A percentile compares a stretch with the other conserved stretches of the same genome.
These are phyloP conservation scores for Yamadazyma kanchanaburiensis DNA, from an alignment of 1,139 yeast species.

Conservation along the genomic window DNA sequence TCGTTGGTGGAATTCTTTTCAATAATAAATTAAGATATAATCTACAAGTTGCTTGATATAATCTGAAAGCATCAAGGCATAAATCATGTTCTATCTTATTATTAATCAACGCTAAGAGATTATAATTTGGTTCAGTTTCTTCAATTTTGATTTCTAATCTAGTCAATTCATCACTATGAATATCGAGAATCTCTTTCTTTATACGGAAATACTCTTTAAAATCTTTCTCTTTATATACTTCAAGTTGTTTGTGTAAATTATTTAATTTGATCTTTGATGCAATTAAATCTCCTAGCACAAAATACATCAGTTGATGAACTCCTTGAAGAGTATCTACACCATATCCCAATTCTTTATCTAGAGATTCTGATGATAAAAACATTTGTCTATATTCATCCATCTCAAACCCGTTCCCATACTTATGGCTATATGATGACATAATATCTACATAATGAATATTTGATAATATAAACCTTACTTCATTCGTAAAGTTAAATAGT, in stretches of 20 bases:
- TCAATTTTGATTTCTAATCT: constrained; percentile 6
- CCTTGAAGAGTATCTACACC: constrained; percentile 25
- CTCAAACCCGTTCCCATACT: constrained; percentile 15
- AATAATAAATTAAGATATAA: constrained; percentile 10
- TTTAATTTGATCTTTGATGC: constrained; percentile 15
- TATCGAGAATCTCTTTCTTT: constrained; percentile 1
- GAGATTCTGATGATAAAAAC: constrained; percentile 8
- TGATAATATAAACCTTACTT: constrained; percentile 18
- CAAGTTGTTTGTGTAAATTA: constrained; percentile 2
- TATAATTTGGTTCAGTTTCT: constrained; percentile 6
- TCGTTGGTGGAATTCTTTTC: constrained; percentile 7
- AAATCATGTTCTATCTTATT: constrained; percentile 1
- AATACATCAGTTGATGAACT: constrained; percentile 15
- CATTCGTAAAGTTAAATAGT: constrained; percentile 16
- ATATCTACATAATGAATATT: constrained; percentile 21
- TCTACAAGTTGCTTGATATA: constrained; percentile 4
- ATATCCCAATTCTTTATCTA: constrained; percentile 11
- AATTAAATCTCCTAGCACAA: constrained; percentile 9
- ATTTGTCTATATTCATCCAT: constrained; percentile 13
- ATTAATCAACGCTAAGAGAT: constrained; percentile 6
- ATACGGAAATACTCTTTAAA: constrained; percentile 2
- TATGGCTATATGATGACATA: constrained; percentile 15
- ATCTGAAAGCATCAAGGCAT: constrained; percentile 5
- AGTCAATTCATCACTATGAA: constrained; percentile 3
- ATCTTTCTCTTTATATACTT: constrained; percentile 3